Percentiles rank a stretch among this genome's conserved stretches.
Conservation (phyloP, 2,329 filamentous ascomycete species). For the Bipolaris sorokiniana region DNA sequence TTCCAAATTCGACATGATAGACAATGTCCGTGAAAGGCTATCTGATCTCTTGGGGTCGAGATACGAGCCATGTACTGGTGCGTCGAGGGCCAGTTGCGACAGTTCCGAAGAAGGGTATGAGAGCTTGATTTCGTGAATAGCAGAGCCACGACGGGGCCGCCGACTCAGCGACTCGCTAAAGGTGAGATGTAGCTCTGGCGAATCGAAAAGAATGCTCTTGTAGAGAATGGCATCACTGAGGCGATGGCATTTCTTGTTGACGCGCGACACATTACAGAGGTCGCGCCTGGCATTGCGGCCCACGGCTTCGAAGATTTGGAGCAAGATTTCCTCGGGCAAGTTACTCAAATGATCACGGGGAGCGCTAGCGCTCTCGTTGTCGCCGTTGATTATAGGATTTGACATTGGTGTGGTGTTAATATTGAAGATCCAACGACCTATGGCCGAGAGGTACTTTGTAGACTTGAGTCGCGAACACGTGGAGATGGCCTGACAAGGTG, state of each 20-base stretch:
- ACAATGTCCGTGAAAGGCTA: constrained; percentile 39
- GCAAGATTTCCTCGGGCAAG: constrained; percentile 41
- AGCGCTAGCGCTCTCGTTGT: constrained; percentile 1
- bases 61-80: constrained; percentile 34
- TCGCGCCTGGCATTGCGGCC: constrained; percentile 34
- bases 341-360: constrained; percentile 23
- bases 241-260: constrained; percentile 40
- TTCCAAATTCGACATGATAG: constrained; percentile 43
- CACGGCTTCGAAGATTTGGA: constrained; percentile 39
- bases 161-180: constrained; percentile 43
- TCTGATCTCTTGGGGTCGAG: constrained; percentile 35
- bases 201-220: constrained; percentile 42
- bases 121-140: constrained; percentile 41
- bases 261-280: constrained; percentile 37
- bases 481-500: constrained; percentile 16
- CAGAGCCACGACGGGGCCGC: constrained; percentile 40
- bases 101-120: constrained; percentile 42
- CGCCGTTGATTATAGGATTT: constrained; percentile 3
- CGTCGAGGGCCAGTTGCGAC: constrained; percentile 38
- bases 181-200: constrained; percentile 40
- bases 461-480: constrained; percentile 20
- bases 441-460: constrained; percentile 7
- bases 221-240: constrained; percentile 42
- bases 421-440: background rate
- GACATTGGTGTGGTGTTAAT: constrained; percentile 4